These are phyloP conservation scores for Monosporozyma yasuniensis DNA, from an alignment of 805 yeast genomes.

Conservation along the genomic window DNA sequence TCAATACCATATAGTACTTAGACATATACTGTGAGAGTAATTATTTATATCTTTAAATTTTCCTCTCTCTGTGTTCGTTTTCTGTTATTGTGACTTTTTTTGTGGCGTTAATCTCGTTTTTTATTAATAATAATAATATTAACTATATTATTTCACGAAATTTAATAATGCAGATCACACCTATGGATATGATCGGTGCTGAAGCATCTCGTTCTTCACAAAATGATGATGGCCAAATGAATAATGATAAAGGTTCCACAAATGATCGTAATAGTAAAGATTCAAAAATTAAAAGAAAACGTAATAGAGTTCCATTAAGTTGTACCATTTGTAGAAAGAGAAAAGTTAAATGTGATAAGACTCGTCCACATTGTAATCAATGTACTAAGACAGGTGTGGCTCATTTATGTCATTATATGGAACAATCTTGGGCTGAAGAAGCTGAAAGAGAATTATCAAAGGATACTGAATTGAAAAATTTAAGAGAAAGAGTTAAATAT, in stretches of 20 bases:
- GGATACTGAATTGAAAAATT: constrained; percentile 39
- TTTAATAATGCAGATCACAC: neutral
- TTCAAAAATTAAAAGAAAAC: constrained; percentile 28
- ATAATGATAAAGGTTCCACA: neutral
- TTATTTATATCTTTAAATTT: too few relatives aligned
- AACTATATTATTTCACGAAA: neutral
- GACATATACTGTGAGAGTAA: neutral
- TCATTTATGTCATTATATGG: constrained; percentile 48
- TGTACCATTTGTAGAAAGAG: constrained; percentile 42
- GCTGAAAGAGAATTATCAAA: constrained; percentile 42
- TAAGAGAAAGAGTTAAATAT: constrained; percentile 46
- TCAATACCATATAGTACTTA: neutral
- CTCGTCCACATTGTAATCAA: constrained; percentile 48
- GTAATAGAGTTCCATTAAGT: constrained; percentile 42
- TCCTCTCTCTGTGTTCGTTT: too few relatives aligned
- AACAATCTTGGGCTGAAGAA: constrained; percentile 50
- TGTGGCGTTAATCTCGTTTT: neutral
- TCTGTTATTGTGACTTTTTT: neutral
- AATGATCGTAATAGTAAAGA: neutral
- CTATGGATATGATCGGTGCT: neutral
- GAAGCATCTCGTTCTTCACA: neutral
- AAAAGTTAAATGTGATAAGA: constrained; percentile 43
- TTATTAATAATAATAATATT: neutral
- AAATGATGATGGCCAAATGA: neutral
- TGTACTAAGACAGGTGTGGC: constrained; percentile 51